Conservation (phyloP, 352 stramenopile genomes). For the Paralagenidium karlingii region DNA sequence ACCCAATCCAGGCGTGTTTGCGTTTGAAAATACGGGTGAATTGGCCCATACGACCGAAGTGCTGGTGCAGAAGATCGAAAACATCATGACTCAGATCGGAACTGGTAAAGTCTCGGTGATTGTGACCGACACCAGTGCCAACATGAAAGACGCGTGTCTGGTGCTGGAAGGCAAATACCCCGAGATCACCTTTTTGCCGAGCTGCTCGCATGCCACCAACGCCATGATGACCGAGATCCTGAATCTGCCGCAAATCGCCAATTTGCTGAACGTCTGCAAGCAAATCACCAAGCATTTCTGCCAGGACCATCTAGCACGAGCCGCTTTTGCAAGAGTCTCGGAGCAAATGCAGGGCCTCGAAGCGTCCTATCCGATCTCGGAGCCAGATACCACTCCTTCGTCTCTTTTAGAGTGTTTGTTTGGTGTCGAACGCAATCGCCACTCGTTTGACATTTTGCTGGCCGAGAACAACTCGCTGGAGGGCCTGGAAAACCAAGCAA, state of each 20-base stretch:
- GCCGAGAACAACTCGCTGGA: conserved; percentile 28
- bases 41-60: conserved; percentile 24
- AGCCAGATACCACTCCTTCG: conserved; percentile 17
- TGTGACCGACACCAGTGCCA: conserved; percentile 34
- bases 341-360: conserved; percentile 34
- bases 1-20: conserved; percentile 30
- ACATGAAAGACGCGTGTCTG: conserved; percentile 37
- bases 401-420: conserved; percentile 34
- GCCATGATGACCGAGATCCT: conserved; percentile 50
- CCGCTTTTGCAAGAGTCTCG: conserved; percentile 30
- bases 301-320: conserved; percentile 23
- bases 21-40: conserved; percentile 43
- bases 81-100: conserved; percentile 39
- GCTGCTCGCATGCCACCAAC: conserved; percentile 41
- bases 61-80: conserved; percentile 42
- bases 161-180: conserved; percentile 40
- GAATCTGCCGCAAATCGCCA: conserved; percentile 20
- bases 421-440: conserved; percentile 32
- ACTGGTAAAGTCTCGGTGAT: conserved; percentile 37
- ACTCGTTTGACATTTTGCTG: conserved; percentile 43
- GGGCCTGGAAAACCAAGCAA: conserved; percentile 11
- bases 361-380: conserved; percentile 13
- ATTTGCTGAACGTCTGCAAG: conserved; percentile 21
- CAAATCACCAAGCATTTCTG: conserved; percentile 28
- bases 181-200: conserved; percentile 44